These are phyloP conservation scores for Erythrophleum ivorense DNA, from an alignment of 331 rosid genomes.

Conservation along the genomic window DNA sequence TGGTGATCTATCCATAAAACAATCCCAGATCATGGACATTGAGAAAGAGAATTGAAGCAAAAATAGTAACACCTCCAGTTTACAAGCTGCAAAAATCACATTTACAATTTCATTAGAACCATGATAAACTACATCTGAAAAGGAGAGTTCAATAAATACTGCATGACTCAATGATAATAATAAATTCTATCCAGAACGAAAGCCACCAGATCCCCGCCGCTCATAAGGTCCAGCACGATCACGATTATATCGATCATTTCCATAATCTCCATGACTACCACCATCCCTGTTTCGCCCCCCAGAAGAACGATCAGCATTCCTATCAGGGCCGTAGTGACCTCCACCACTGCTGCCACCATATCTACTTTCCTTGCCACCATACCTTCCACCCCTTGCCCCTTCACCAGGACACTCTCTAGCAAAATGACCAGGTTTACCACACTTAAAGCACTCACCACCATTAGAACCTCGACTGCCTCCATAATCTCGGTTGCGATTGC, in stretches of 20 bases:
- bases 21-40: constrained; percentile 59
- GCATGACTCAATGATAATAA: constrained; percentile 53
- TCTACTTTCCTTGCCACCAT: constrained; percentile 74
- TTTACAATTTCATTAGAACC: constrained; percentile 37
- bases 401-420: constrained; percentile 97
- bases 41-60: constrained; percentile 53
- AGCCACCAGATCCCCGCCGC: constrained; percentile 76
- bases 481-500: constrained; percentile 59
- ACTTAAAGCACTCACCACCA: constrained; percentile 94
- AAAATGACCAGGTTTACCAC: constrained; percentile 99
- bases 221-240: constrained; percentile 98
- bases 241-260: constrained; percentile 70
- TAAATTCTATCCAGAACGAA: constrained; percentile 63
- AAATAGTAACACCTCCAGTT: constrained; percentile 53
- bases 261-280: constrained; percentile 73
- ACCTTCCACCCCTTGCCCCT: constrained; percentile 76
- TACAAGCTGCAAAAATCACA: constrained; percentile 58
- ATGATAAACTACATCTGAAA: constrained; percentile 36
- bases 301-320: constrained; percentile 78
- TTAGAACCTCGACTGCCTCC: constrained; percentile 82
- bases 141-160: constrained; percentile 28
- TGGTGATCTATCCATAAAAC: constrained; percentile 58
- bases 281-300: constrained; percentile 86
- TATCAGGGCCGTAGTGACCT: constrained; percentile 68
- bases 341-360: constrained; percentile 58